Percentiles rank a stretch among this genome's conserved stretches.
These are phyloP conservation scores for Tetrapisispora namnaoensis DNA, from an alignment of 805 yeast species.

Conservation along the genomic window DNA sequence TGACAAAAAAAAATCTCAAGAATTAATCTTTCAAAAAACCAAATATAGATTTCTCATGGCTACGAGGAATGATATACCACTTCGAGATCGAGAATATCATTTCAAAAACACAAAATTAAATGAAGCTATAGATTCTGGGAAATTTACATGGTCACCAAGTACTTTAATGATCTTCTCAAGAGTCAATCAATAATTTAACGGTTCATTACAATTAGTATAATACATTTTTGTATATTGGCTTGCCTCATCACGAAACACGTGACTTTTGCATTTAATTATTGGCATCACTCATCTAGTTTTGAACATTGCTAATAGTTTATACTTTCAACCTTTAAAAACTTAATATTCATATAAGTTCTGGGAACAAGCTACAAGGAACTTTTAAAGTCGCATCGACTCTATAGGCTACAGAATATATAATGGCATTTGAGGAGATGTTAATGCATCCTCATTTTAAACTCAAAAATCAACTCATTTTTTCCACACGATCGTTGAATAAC, in stretches of 20 bases:
- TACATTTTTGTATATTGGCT: too few species aligned
- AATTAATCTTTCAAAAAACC: conserved; percentile 32
- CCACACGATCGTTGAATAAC: neutral
- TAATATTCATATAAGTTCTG: too few species aligned
- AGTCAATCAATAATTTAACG: neutral
- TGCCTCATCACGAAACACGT: neutral
- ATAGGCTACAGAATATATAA: too few species aligned
- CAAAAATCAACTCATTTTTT: too few species aligned
- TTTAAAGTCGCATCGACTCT: too few species aligned
- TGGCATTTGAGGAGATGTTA: too few species aligned
- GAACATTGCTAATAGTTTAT: too few species aligned
- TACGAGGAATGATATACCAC: conserved; percentile 26
- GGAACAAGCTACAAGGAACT: too few species aligned
- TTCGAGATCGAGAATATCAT: conserved; percentile 31
- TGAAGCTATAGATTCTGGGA: conserved; percentile 26
- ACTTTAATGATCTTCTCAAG: conserved; percentile 3
- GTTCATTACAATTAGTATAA: too few species aligned
- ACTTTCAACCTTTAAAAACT: too few species aligned
- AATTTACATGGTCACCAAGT: conserved; percentile 25
- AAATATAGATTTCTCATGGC: conserved; percentile 38
- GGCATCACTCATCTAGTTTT: too few species aligned
- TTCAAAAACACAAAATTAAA: conserved; percentile 38
- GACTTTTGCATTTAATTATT: neutral
- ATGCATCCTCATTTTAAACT: too few species aligned
- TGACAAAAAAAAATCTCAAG: conserved; percentile 31